Conservation (phyloP, 2,329 filamentous ascomycete species). For the Neodidymelliopsis sp. region DNA sequence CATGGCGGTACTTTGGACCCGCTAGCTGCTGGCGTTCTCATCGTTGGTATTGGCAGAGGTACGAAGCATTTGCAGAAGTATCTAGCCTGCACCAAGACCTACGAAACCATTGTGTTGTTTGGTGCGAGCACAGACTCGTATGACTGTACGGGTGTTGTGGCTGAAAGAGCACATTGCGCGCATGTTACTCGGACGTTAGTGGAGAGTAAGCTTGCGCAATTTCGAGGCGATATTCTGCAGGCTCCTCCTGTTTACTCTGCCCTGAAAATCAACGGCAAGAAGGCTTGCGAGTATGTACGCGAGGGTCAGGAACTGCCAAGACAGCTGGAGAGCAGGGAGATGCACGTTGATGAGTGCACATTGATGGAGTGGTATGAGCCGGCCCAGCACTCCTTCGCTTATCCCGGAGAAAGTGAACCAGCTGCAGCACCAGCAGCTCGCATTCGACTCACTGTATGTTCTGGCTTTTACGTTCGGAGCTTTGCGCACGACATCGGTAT, state of each 20-base stretch:
- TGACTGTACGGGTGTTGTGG: conserved; percentile 33
- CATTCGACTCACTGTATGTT: conserved; percentile 35
- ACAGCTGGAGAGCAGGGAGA: conserved; percentile 36
- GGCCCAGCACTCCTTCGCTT: conserved; percentile 27
- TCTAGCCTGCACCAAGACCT: conserved; percentile 38
- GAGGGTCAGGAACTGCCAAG: conserved; percentile 34
- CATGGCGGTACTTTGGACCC: conserved; percentile 45
- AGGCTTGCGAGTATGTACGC: conserved; percentile 41
- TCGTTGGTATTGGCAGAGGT: conserved; percentile 41
- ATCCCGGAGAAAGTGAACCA: conserved; percentile 15
- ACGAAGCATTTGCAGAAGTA: conserved; percentile 39
- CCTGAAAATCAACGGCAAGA: conserved; percentile 40
- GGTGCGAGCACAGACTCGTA: conserved; percentile 42
- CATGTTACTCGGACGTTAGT: conserved; percentile 34
- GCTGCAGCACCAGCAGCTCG: conserved; percentile 29
- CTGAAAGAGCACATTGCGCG: conserved; percentile 14
- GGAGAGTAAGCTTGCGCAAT: conserved; percentile 23
- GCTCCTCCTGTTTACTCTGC: conserved; percentile 40
- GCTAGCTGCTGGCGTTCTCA: conserved; percentile 39
- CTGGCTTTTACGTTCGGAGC: conserved; percentile 45
- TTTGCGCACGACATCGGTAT: conserved; percentile 43
- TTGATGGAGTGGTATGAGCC: conserved; percentile 36
- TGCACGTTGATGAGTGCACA: conserved; percentile 37
- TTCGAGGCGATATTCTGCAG: conserved; percentile 36
- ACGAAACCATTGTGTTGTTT: conserved; percentile 39